Percentiles rank a stretch among this genome's conserved stretches.
These are phyloP conservation scores for Boletus holoroseus DNA, from an alignment of 1,284 basidiomycete genomes.

Conservation along the genomic window DNA sequence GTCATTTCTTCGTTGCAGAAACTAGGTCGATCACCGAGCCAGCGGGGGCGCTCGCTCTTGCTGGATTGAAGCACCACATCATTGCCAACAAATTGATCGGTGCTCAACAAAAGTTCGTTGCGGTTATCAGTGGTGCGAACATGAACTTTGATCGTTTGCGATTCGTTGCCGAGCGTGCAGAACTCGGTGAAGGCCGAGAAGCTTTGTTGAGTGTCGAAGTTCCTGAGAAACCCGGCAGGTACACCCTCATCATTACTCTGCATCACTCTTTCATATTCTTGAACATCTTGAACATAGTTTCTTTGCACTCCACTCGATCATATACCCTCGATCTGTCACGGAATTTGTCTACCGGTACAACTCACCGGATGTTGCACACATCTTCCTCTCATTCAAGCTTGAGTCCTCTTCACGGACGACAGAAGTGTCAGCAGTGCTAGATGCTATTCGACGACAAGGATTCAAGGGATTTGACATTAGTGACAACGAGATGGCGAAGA, in stretches of 20 bases:
- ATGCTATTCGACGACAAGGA: constrained; percentile 55
- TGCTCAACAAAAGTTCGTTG: constrained; percentile 84
- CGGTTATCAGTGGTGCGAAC: constrained; percentile 92
- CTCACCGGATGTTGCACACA: constrained; percentile 64
- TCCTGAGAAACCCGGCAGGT: constrained; percentile 89
- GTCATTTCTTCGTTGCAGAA: constrained; percentile 46
- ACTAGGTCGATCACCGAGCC: constrained; percentile 95
- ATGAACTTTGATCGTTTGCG: constrained; percentile 98
- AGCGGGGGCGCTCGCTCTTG: constrained; percentile 91
- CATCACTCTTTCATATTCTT: constrained; percentile 8
- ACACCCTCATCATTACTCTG: constrained; percentile 22
- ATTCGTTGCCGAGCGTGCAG: constrained; percentile 97
- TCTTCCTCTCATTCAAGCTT: constrained; percentile 90
- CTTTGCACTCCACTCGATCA: constrained; percentile 78
- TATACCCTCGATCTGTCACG: constrained; percentile 90
- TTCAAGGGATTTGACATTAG: constrained; percentile 89
- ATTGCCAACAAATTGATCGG: constrained; percentile 75
- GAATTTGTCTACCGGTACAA: constrained; percentile 95
- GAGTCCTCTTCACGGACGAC: constrained; percentile 55
- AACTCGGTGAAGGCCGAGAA: constrained; percentile 93
- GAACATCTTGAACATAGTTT: constrained; percentile 56
- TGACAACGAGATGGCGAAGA: constrained; percentile 94
- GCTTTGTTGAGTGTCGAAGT: constrained; percentile 90
- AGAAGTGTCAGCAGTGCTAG: constrained; percentile 68
- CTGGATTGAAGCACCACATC: constrained; percentile 90